Conservation (phyloP, 768 basidiomycete genomes). For the Amanita muscaria region DNA sequence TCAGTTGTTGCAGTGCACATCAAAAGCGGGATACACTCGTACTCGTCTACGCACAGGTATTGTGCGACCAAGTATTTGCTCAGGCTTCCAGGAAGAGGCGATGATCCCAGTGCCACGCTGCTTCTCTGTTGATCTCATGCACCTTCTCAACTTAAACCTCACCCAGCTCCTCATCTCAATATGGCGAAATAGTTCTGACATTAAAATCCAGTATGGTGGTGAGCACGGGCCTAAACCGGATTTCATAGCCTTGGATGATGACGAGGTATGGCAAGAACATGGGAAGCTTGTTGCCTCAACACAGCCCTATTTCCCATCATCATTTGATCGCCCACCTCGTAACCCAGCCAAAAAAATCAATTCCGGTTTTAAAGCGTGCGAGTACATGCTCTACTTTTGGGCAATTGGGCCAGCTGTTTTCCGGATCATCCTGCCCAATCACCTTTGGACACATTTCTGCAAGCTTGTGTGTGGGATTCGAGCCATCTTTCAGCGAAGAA, state of each 20-base stretch:
- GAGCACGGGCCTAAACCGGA: too few species aligned
- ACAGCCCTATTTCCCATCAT: conserved; percentile 9
- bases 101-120: conserved; percentile 4
- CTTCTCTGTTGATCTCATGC: conserved; percentile 7
- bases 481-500: conserved; percentile 13
- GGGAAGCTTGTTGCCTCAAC: conserved; percentile 7
- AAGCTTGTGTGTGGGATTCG: conserved; percentile 17
- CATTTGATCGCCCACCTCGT: conserved; percentile 21
- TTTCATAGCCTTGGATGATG: conserved; percentile 1
- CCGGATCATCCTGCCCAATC: conserved; percentile 11
- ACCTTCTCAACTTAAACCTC: neutral
- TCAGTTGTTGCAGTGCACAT: neutral
- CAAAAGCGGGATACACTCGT: neutral
- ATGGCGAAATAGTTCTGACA: neutral
- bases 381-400: conserved; percentile 20
- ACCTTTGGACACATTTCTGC: conserved; percentile 19
- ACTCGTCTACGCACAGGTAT: neutral
- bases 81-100: neutral
- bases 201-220: too few species aligned
- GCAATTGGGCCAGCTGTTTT: conserved; percentile 20
- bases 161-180: conserved; percentile 1
- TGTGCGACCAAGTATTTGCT: conserved; percentile 1
- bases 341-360: conserved; percentile 24
- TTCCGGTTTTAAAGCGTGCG: conserved; percentile 23
- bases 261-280: conserved; percentile 3